Percentiles rank a stretch among this genome's conserved stretches.
Evolutionary conservation across 345 rosid species (phyloP).

Genomic region (Cochlearia excelsa): DNA sequence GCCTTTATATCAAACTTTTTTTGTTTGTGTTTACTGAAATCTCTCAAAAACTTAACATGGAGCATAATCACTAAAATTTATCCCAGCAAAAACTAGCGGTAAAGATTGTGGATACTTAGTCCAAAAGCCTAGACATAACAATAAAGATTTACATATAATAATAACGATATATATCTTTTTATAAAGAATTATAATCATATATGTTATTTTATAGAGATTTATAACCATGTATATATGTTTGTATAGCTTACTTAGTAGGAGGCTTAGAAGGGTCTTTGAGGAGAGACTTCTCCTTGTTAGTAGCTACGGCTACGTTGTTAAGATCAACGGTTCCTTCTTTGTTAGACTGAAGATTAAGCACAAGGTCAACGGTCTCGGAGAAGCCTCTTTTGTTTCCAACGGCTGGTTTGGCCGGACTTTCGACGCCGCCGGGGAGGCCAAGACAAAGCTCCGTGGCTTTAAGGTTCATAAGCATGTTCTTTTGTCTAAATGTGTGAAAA

Average conservation of each 20-base stretch:
- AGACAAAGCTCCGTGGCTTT: constrained; percentile 81
- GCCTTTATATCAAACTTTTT: not conserved
- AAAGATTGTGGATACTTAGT: not conserved
- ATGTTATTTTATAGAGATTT: no score
- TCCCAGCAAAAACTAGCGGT: not conserved
- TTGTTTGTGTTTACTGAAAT: constrained; percentile 3
- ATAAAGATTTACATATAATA: no score
- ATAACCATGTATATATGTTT: not conserved
- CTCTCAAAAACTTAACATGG: not conserved
- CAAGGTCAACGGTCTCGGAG: constrained; percentile 70
- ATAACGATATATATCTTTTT: no score
- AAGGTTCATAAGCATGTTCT: constrained; percentile 43
- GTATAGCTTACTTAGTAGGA: constrained; percentile 62
- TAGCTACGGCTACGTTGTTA: constrained; percentile 15
- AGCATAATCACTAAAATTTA: constrained; percentile 8
- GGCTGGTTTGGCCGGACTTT: constrained; percentile 25
- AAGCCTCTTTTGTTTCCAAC: constrained; percentile 62
- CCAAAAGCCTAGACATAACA: constrained; percentile 1
- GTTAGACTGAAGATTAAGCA: constrained; percentile 55
- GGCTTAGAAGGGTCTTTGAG: constrained; percentile 53
- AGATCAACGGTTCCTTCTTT: constrained; percentile 38
- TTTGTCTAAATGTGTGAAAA: constrained; percentile 12
- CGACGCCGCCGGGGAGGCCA: constrained; percentile 59
- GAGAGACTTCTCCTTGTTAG: constrained; percentile 21
- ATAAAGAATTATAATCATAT: no score